Percentiles rank a stretch among this genome's conserved stretches.
Evolutionary conservation across 2,329 filamentous ascomycete species (phyloP).

Genomic region (Aspergillus pseudoviridinutans): DNA sequence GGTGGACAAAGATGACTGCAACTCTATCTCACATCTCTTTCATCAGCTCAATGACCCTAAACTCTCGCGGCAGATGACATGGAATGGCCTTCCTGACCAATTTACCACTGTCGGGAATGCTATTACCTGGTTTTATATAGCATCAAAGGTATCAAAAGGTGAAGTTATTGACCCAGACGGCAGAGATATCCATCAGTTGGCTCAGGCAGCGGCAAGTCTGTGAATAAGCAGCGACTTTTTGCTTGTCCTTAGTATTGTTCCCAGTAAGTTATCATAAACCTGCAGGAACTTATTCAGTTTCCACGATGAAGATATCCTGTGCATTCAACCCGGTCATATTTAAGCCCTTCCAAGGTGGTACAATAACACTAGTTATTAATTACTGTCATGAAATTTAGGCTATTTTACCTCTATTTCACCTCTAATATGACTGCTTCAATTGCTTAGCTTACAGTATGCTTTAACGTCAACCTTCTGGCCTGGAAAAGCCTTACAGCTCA

Average conservation of each 20-base stretch:
- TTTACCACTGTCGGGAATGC: conserved; percentile 74
- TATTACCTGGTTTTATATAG: conserved; percentile 69
- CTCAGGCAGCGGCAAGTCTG: conserved; percentile 19
- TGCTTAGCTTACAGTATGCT: too few relatives aligned
- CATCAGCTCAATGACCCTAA: conserved; percentile 59
- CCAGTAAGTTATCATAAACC: conserved; percentile 19
- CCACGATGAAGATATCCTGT: too few relatives aligned
- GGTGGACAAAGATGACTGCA: conserved; percentile 62
- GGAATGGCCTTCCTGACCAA: conserved; percentile 56
- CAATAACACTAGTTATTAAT: too few relatives aligned
- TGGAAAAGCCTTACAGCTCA: too few relatives aligned
- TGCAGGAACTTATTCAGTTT: conserved; percentile 12
- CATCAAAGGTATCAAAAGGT: conserved; percentile 58
- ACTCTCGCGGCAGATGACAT: conserved; percentile 62
- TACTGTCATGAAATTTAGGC: too few relatives aligned
- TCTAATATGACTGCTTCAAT: too few relatives aligned
- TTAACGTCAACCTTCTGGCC: too few relatives aligned
- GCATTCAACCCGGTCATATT: too few relatives aligned
- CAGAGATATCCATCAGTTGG: conserved; percentile 67
- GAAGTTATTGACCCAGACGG: conserved; percentile 54
- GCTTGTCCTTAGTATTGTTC: conserved; percentile 15
- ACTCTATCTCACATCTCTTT: conserved; percentile 59
- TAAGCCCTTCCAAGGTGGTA: too few relatives aligned
- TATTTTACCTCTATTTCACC: too few relatives aligned
- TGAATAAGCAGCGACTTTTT: too few relatives aligned